phyloP scores from a whole-genome alignment of 148 eudicot species.

The Chenopodium quinoa region DNA sequence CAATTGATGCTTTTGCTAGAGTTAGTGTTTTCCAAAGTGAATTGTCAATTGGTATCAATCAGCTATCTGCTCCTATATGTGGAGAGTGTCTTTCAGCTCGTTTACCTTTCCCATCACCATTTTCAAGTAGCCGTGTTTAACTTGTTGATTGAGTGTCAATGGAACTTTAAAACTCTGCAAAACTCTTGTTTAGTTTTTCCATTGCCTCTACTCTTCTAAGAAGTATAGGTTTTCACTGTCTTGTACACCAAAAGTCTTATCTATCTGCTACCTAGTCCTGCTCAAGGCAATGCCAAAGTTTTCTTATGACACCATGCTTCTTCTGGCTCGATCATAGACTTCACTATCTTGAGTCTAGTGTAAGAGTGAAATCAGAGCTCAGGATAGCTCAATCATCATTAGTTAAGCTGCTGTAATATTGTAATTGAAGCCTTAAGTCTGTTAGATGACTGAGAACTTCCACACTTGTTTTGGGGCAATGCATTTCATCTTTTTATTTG shows the following conservation, averaged over 20 bases:
- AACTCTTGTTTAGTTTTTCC: neutral
- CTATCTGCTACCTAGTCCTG: neutral
- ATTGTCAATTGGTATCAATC: slow-evolving; percentile 1
- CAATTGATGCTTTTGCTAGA: neutral
- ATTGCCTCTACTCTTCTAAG: neutral
- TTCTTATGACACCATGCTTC: neutral
- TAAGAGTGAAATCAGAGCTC: neutral
- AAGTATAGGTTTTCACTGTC: neutral
- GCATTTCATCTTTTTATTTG: neutral
- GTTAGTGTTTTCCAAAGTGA: slow-evolving; percentile 5
- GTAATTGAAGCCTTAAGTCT: neutral
- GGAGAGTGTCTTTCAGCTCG: neutral
- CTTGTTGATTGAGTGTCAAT: neutral
- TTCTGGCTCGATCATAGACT: neutral
- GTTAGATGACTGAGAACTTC: neutral
- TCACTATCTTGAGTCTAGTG: neutral
- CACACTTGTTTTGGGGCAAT: neutral
- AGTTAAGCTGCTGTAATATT: neutral
- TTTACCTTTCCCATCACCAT: neutral
- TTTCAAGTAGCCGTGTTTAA: neutral
- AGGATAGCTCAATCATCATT: neutral
- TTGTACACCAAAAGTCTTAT: neutral
- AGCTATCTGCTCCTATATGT: neutral
- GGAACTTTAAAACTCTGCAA: neutral
- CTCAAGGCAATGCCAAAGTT: neutral